Evolutionary conservation across 805 yeast genomes (phyloP).

Genomic region (Crinitomyces ghanaensis): DNA sequence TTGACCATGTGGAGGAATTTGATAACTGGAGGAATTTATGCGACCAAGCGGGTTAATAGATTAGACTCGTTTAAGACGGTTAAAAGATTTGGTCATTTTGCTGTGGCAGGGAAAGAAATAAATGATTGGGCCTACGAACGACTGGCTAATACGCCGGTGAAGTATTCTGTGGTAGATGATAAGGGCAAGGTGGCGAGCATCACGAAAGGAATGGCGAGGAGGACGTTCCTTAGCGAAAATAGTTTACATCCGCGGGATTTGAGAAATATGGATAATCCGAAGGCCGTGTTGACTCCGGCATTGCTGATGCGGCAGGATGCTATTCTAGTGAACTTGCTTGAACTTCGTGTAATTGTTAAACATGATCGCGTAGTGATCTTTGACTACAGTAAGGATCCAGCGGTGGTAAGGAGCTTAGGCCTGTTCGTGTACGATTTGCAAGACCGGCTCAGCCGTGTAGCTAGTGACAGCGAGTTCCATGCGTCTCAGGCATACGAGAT

Average conservation of each 20-base stretch:
- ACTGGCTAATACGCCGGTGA: slow-evolving; percentile 6
- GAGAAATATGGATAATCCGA: slow-evolving; percentile 63
- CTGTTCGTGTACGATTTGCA: slow-evolving; percentile 78
- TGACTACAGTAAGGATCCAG: slow-evolving; percentile 38
- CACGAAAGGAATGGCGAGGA: slow-evolving; percentile 45
- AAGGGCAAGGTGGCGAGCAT: slow-evolving; percentile 47
- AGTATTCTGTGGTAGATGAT: slow-evolving; percentile 50
- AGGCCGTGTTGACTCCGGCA: slow-evolving; percentile 54
- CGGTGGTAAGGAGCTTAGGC: slow-evolving; percentile 57
- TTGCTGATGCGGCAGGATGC: slow-evolving; percentile 48
- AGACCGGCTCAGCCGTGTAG: slow-evolving; percentile 37
- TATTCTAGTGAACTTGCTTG: slow-evolving; percentile 49
- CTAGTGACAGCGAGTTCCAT: slow-evolving; percentile 1
- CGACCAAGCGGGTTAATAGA: too few relatives aligned
- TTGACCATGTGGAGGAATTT: too few relatives aligned
- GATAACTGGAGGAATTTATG: too few relatives aligned
- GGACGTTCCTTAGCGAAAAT: slow-evolving; percentile 48
- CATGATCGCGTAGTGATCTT: slow-evolving; percentile 49
- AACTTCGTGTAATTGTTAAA: slow-evolving; percentile 50
- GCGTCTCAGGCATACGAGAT: slow-evolving; percentile 56
- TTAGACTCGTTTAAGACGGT: too few relatives aligned
- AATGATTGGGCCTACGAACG: slow-evolving; percentile 1
- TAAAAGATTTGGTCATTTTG: too few relatives aligned
- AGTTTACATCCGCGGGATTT: slow-evolving; percentile 76
- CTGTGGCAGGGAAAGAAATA: too few relatives aligned